phyloP scores from a whole-genome alignment of 2,329 filamentous ascomycete genomes.

The Colletotrichum tofieldiae region DNA sequence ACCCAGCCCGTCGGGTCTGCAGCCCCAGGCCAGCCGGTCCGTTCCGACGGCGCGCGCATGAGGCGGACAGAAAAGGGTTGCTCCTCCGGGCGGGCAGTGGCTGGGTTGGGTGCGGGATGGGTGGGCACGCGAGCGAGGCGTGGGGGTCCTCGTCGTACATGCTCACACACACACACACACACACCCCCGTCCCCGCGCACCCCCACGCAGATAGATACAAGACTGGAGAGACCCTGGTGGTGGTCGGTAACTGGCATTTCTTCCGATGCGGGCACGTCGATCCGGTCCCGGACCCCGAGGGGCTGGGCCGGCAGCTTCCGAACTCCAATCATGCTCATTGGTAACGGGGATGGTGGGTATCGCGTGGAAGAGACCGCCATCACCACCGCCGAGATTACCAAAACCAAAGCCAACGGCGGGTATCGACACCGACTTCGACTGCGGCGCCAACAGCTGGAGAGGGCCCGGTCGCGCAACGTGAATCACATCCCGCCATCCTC shows the following conservation, averaged over 20 bases:
- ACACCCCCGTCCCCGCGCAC: background rate
- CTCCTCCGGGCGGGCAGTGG: background rate
- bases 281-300: background rate
- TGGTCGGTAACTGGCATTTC: background rate
- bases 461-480: background rate
- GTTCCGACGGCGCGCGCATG: constrained; percentile 13
- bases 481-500: background rate
- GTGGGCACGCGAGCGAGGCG: background rate
- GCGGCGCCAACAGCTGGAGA: background rate
- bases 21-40: constrained; percentile 19
- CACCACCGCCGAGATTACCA: background rate
- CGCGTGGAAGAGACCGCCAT: background rate
- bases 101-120: background rate
- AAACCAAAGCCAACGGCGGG: background rate
- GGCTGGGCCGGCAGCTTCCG: background rate
- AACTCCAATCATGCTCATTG: background rate
- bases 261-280: constrained; percentile 12
- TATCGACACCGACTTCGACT: background rate
- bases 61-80: constrained; percentile 3
- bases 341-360: no score
- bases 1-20: constrained; percentile 3
- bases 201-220: constrained; percentile 15
- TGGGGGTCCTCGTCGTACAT: background rate
- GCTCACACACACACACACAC: background rate
- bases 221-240: background rate